phyloP scores from a whole-genome alignment of 2,329 filamentous ascomycete genomes.

The Aureobasidium namibiae region DNA sequence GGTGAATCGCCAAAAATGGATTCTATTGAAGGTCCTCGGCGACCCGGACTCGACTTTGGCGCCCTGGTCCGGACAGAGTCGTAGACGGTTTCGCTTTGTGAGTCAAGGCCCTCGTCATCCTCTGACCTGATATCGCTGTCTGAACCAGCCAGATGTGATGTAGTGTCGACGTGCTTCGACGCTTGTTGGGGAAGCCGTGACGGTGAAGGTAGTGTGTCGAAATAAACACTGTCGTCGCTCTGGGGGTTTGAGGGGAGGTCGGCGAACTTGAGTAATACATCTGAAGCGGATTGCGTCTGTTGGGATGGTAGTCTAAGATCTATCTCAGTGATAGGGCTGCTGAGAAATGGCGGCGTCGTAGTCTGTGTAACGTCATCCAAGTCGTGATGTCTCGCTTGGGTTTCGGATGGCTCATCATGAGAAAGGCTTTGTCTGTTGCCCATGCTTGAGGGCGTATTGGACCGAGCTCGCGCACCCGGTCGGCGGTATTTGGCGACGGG shows the following conservation, averaged over 20 bases:
- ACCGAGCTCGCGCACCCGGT: constrained; percentile 16
- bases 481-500: constrained; percentile 24
- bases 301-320: constrained; percentile 8
- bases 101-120: constrained; percentile 71
- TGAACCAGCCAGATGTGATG: constrained; percentile 56
- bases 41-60: constrained; percentile 57
- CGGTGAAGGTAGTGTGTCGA: constrained; percentile 16
- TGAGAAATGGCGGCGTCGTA: not conserved
- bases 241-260: not conserved
- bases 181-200: not conserved
- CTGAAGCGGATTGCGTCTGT: not conserved
- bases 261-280: not conserved
- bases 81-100: constrained; percentile 67
- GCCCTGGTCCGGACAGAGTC: constrained; percentile 67
- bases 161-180: constrained; percentile 42
- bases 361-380: constrained; percentile 20
- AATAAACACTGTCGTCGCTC: constrained; percentile 40
- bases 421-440: constrained; percentile 28
- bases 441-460: constrained; percentile 25
- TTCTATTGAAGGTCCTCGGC: constrained; percentile 63
- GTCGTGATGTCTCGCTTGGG: constrained; percentile 31
- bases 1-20: constrained; percentile 71
- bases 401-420: constrained; percentile 25
- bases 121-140: constrained; percentile 61
- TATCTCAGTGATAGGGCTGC: constrained; percentile 7